These are phyloP conservation scores for Filosporella fistucella DNA, from an alignment of 495 filamentous ascomycete genomes.

Conservation along the genomic window DNA sequence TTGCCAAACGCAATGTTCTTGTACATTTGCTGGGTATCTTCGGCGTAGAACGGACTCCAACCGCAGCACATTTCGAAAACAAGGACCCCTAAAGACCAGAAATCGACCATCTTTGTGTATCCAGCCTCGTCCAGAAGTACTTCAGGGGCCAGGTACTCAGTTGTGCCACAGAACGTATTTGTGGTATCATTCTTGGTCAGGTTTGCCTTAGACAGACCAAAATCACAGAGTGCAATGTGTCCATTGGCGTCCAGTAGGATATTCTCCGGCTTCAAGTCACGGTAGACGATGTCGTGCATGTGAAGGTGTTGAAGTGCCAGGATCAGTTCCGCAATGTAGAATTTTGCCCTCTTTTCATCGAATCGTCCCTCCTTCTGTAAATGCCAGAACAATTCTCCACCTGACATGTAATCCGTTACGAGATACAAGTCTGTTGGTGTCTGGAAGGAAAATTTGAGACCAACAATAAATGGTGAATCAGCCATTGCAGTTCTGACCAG, in stretches of 20 bases:
- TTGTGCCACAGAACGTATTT: constrained; percentile 98
- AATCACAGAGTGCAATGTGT: constrained; percentile 82
- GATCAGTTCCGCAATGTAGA: constrained; percentile 98
- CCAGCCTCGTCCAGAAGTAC: constrained; percentile 92
- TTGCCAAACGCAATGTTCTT: constrained; percentile 99
- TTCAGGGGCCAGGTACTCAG: constrained; percentile 94
- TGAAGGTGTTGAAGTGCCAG: constrained; percentile 93
- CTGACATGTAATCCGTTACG: constrained; percentile 99
- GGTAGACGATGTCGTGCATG: constrained; percentile 95
- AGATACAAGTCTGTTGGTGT: constrained; percentile 94
- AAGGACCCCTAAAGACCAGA: constrained; percentile 96
- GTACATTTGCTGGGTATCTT: constrained; percentile 99
- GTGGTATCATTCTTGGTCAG: constrained; percentile 93
- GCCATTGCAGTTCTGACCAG: constrained; percentile 92
- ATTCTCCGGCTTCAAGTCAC: constrained; percentile 84
- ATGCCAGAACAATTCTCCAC: constrained; percentile 98
- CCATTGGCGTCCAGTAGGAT: constrained; percentile 81
- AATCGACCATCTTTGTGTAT: constrained; percentile 99
- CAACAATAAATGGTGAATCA: constrained; percentile 96
- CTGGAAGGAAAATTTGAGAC: constrained; percentile 98
- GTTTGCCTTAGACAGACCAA: constrained; percentile 95
- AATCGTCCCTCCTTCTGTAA: constrained; percentile 96
- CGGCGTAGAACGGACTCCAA: constrained; percentile 98
- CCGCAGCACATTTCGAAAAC: constrained; percentile 99
- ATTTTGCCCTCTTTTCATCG: constrained; percentile 90